Conservation (phyloP, 768 basidiomycete genomes). For the Tubosaeta brunneosetosa region DNA sequence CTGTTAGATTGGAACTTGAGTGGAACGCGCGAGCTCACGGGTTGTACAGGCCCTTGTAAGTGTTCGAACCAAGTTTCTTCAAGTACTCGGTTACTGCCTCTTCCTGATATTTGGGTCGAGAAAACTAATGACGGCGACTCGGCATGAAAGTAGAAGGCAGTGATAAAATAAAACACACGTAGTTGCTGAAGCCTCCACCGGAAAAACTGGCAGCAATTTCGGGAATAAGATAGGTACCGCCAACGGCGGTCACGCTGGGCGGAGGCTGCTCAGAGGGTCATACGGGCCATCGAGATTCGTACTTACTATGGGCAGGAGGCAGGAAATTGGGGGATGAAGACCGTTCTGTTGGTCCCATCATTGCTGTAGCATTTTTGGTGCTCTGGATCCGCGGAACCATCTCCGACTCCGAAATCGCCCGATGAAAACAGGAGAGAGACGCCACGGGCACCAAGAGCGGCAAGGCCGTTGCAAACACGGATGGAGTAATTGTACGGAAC, state of each 20-base stretch:
- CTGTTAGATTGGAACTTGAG: not conserved
- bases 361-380: constrained; percentile 56
- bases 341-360: constrained; percentile 47
- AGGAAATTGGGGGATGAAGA: constrained; percentile 60
- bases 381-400: constrained; percentile 47
- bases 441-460: constrained; percentile 66
- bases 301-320: constrained; percentile 54
- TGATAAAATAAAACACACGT: constrained; percentile 34
- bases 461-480: constrained; percentile 58
- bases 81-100: constrained; percentile 42
- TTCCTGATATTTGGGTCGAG: constrained; percentile 52
- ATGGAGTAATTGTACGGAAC: constrained; percentile 55
- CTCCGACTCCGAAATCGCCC: constrained; percentile 69
- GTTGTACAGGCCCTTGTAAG: constrained; percentile 59
- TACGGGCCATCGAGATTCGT: not conserved
- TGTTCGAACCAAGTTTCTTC: constrained; percentile 39
- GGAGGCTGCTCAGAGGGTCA: not conserved
- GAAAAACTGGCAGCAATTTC: constrained; percentile 52
- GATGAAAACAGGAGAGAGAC: constrained; percentile 61
- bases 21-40: constrained; percentile 32
- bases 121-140: constrained; percentile 35
- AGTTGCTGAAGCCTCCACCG: constrained; percentile 38
- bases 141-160: constrained; percentile 1
- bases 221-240: constrained; percentile 56
- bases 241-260: constrained; percentile 64